phyloP scores from a whole-genome alignment of 345 rosid genomes.

The thale cress (Arabidopsis thaliana) region DNA sequence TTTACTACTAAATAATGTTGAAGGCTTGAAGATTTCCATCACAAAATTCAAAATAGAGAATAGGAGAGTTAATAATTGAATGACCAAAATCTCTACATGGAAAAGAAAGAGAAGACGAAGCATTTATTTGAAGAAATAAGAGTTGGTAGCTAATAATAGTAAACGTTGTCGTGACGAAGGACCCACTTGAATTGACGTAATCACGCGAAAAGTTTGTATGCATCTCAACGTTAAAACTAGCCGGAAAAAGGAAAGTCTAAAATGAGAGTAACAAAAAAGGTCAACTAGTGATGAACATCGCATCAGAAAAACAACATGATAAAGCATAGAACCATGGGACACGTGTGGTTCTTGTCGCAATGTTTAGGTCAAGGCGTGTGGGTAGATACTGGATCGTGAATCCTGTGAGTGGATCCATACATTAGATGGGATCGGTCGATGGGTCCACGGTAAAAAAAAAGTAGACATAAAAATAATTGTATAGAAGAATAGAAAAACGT shows the following conservation, averaged over 20 bases:
- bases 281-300: constrained; percentile 19
- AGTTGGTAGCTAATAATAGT: constrained; percentile 20
- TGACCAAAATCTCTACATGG: not conserved
- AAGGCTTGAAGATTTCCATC: not conserved
- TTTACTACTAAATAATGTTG: not conserved
- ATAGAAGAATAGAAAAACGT: not conserved
- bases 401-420: constrained; percentile 6
- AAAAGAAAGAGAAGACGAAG: constrained; percentile 8
- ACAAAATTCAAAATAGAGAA: constrained; percentile 13
- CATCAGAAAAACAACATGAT: constrained; percentile 14
- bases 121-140: constrained; percentile 12
- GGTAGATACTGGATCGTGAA: not conserved
- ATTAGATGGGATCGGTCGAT: not conserved
- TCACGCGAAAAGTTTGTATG: not conserved
- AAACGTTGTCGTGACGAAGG: constrained; percentile 25
- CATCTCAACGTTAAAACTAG: constrained; percentile 5
- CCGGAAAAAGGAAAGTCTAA: not conserved
- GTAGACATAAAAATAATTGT: not conserved
- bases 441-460: not conserved
- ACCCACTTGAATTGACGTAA: constrained; percentile 25
- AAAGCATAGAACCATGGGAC: constrained; percentile 3
- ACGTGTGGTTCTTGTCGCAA: constrained; percentile 8
- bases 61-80: constrained; percentile 19
- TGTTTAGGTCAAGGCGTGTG: constrained; percentile 23
- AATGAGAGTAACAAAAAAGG: constrained; percentile 19